phyloP scores from a whole-genome alignment of 1,284 basidiomycete genomes.

The Neonothopanus nambi region DNA sequence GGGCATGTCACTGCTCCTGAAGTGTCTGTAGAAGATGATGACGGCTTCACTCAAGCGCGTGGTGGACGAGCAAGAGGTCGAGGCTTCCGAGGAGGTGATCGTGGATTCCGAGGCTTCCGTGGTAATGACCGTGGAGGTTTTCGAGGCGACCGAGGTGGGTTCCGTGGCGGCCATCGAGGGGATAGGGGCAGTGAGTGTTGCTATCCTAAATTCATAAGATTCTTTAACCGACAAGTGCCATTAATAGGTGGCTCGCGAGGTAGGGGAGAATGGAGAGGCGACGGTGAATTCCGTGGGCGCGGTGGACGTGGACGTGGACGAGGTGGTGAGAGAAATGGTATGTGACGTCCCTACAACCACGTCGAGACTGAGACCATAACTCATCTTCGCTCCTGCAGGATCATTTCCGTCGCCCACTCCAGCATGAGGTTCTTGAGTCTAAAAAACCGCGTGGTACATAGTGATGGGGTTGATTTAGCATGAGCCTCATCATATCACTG shows the following conservation, averaged over 20 bases:
- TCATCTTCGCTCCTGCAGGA: neutral
- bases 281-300: constrained; percentile 32
- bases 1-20: constrained; percentile 2
- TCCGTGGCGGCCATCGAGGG: constrained; percentile 18
- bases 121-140: constrained; percentile 34
- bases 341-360: constrained; percentile 7
- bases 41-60: constrained; percentile 59
- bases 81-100: constrained; percentile 26
- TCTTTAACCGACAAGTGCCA: neutral
- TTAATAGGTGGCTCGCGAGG: constrained; percentile 21
- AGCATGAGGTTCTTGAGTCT: neutral
- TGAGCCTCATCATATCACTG: no score
- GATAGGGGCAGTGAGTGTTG: neutral
- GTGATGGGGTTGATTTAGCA: no score
- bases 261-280: constrained; percentile 32
- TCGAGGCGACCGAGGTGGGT: constrained; percentile 38
- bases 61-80: constrained; percentile 39
- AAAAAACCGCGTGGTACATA: no score
- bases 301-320: constrained; percentile 31
- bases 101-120: constrained; percentile 38
- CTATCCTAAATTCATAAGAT: neutral
- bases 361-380: neutral
- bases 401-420: neutral
- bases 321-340: constrained; percentile 28
- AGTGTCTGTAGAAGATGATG: constrained; percentile 55